Evolutionary conservation across 805 yeast genomes (phyloP), one percentile per base, ranked within the genome.

Genomic region (Kluyveromyces lactis): DNA sequence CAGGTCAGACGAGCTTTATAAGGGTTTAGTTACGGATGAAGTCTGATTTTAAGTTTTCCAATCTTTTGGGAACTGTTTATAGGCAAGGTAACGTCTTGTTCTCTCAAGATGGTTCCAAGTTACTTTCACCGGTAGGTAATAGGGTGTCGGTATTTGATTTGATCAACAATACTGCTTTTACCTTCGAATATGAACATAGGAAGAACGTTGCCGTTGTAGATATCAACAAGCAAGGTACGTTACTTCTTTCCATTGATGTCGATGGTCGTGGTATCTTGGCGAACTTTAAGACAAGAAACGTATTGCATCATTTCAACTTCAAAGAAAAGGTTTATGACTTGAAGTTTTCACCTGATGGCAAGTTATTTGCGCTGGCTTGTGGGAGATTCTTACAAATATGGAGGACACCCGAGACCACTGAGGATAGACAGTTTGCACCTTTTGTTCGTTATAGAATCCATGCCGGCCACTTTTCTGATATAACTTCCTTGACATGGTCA

Each of bases 391-490:
- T 90, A 13, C 97, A 92, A 60, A 80, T 92, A 7, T 92, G 98
- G 98, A 80, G 77, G 53, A 86, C 97, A 1, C 97, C 97, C 0
- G 79, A 75, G 34, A 67, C 69, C 18, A 65, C 77, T 6, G 92
- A 85, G 51, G 96, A 86, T 53, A 72, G 95, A 44, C 95, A 87
- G 58, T 92, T 92, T 69, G 92, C 96, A 0, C 98, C 98, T 12
- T 92, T 92, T 62, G 84, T 90, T 29, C 81, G 95, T 46, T 86
- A 85, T 61, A 70, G 95, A 53, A 75, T 84, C 6, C 87, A 87
- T 52, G 86, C 96, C 1, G 98, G 98, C 26, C 98, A 92, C 65
- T 87, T 78, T 57, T 79, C 79, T 37, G 94, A 86, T 50, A 76
- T 92, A 18, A 70, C 75, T 1, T 76, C 87, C 2, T 60, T 92